These are phyloP conservation scores for Corallochytrium limacisporum DNA, from an alignment of 78 protist species.

Conservation along the genomic window DNA sequence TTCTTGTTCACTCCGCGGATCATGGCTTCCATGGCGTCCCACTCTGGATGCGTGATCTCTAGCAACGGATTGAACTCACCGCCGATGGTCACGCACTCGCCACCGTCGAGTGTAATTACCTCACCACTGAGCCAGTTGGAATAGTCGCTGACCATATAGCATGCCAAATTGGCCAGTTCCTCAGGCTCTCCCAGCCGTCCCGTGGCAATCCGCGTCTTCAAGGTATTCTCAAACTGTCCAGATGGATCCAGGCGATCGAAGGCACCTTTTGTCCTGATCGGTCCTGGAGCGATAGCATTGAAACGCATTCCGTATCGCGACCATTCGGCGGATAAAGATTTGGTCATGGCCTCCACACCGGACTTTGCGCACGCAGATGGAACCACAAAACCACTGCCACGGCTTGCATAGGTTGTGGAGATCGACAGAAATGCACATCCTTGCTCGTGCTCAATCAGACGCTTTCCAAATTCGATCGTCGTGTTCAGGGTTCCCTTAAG, in stretches of 20 bases:
- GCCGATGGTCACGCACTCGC: neutral
- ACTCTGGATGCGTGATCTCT: neutral
- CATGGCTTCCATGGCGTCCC: neutral
- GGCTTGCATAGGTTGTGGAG: neutral
- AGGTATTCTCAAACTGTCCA: neutral
- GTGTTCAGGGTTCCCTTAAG: neutral
- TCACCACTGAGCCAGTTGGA: slow-evolving; percentile 8
- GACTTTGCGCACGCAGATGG: slow-evolving; percentile 9
- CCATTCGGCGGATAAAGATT: neutral
- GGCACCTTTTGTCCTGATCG: slow-evolving; percentile 2
- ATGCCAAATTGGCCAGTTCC: slow-evolving; percentile 2
- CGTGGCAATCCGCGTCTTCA: neutral
- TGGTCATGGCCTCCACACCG: neutral
- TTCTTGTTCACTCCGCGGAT: neutral
- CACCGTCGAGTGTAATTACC: neutral
- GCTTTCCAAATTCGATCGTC: neutral
- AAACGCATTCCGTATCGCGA: neutral
- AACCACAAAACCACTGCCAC: neutral
- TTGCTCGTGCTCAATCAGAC: neutral
- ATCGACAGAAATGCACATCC: neutral
- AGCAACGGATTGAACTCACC: slow-evolving; percentile 7
- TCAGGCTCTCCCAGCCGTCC: slow-evolving; percentile 4
- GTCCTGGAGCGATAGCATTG: slow-evolving; percentile 1
- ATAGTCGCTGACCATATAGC: neutral
- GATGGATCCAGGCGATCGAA: neutral